A percentile compares a stretch with the other conserved stretches of the same genome.
phyloP scores from a whole-genome alignment of 176 grass and related monocot genomes.

The Ensete glaucum region DNA sequence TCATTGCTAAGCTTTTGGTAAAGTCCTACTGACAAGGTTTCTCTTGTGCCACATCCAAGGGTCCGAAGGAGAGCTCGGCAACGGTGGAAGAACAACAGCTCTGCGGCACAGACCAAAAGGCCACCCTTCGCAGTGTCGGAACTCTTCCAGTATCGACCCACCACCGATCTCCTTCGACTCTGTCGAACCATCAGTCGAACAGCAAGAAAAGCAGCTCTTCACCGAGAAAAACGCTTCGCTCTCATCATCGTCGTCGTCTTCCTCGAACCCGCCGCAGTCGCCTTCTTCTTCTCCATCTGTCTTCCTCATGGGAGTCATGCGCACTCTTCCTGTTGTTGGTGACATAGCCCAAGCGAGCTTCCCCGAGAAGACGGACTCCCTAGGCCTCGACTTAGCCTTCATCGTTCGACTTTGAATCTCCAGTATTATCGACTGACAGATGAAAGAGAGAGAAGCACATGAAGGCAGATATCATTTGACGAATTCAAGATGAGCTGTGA shows the following conservation, averaged over 20 bases:
- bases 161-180: constrained; percentile 20
- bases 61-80: constrained; percentile 64
- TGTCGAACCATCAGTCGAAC: constrained; percentile 49
- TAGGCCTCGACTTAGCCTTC: constrained; percentile 37
- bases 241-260: constrained; percentile 23
- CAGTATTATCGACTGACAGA: constrained; percentile 36
- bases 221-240: constrained; percentile 88
- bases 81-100: constrained; percentile 45
- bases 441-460: not conserved
- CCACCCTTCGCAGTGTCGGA: constrained; percentile 80
- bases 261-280: not conserved
- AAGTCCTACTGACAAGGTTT: constrained; percentile 25
- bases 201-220: constrained; percentile 76
- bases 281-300: constrained; percentile 5
- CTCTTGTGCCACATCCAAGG: constrained; percentile 84
- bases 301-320: constrained; percentile 15
- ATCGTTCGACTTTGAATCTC: constrained; percentile 72
- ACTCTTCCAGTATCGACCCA: constrained; percentile 33
- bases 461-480: not conserved
- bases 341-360: constrained; percentile 42
- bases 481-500: not conserved
- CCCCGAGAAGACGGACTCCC: constrained; percentile 20
- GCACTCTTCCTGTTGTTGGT: constrained; percentile 12
- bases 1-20: constrained; percentile 13
- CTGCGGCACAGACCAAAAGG: constrained; percentile 79